Conservation (phyloP, 768 basidiomycete species). For the Pisolithus albus region DNA sequence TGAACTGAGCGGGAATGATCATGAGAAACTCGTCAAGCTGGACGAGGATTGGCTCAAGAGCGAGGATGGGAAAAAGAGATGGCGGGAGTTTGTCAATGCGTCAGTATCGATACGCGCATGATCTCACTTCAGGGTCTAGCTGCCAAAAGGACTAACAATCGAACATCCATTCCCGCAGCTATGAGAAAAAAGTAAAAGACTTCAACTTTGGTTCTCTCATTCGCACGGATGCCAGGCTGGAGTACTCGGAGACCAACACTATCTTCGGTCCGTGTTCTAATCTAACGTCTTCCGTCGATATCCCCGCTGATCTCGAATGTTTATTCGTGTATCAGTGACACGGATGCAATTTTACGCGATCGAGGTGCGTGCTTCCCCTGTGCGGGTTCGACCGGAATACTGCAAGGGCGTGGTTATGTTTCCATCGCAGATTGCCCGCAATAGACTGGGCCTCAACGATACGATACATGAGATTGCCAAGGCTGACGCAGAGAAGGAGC, state of each 20-base stretch:
- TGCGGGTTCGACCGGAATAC: constrained; percentile 7
- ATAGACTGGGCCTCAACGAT: constrained; percentile 87
- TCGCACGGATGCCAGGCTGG: constrained; percentile 66
- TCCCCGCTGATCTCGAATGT: constrained; percentile 8
- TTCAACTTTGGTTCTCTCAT: constrained; percentile 97
- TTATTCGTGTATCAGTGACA: constrained; percentile 10
- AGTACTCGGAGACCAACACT: constrained; percentile 88
- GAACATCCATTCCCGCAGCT: constrained; percentile 37
- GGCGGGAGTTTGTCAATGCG: constrained; percentile 82
- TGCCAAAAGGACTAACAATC: background rate
- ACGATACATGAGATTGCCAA: constrained; percentile 75
- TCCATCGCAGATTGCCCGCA: constrained; percentile 71
- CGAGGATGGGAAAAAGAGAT: constrained; percentile 75
- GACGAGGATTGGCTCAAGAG: constrained; percentile 95
- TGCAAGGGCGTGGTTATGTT: background rate
- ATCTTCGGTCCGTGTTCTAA: constrained; percentile 67
- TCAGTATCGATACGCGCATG: constrained; percentile 28
- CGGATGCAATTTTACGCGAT: constrained; percentile 78
- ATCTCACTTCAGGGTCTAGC: background rate
- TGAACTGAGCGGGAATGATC: constrained; percentile 50
- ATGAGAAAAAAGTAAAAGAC: constrained; percentile 86
- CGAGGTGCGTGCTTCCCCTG: constrained; percentile 48
- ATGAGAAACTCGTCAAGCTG: constrained; percentile 47
- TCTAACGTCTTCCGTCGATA: background rate
- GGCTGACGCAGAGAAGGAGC: constrained; percentile 46